Conservation (phyloP, 2,329 filamentous ascomycete genomes). For the Fusarium nygamai region DNA sequence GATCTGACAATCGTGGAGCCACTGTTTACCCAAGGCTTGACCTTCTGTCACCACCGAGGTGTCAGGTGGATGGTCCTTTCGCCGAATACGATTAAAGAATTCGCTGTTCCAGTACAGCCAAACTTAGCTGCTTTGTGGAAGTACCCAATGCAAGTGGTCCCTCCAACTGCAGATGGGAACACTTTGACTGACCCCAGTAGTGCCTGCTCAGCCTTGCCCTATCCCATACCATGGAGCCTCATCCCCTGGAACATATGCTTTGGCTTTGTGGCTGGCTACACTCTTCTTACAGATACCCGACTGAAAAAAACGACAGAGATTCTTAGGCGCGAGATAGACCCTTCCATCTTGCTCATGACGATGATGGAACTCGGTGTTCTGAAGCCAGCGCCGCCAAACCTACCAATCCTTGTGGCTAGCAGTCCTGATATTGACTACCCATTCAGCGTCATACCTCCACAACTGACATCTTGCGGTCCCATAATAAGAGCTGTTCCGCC, state of each 20-base stretch:
- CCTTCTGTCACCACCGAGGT: not conserved
- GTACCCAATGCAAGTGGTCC: not conserved
- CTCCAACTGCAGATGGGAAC: accelerated
- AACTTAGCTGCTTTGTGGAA: not conserved
- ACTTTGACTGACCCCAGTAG: accelerated
- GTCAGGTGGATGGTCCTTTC: not conserved
- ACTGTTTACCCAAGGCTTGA: not conserved
- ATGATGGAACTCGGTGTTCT: not conserved
- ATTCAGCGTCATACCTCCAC: not conserved
- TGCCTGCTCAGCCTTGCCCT: not conserved
- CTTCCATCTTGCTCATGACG: not conserved
- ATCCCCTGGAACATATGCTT: not conserved
- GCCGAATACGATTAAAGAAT: not conserved
- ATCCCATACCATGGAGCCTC: not conserved
- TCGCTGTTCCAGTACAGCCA: not conserved
- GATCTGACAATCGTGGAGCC: not conserved
- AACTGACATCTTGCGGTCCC: not conserved
- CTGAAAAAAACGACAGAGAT: not conserved
- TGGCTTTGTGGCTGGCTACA: not conserved
- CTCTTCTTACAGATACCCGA: not conserved
- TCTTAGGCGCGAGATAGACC: not conserved
- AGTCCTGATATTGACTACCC: not conserved
- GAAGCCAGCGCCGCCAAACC: not conserved
- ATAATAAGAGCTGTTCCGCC: not conserved
- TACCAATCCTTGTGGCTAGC: not conserved